Evolutionary conservation across 2,329 filamentous ascomycete species (phyloP).

Genomic region (Pseudocercospora ulei): DNA sequence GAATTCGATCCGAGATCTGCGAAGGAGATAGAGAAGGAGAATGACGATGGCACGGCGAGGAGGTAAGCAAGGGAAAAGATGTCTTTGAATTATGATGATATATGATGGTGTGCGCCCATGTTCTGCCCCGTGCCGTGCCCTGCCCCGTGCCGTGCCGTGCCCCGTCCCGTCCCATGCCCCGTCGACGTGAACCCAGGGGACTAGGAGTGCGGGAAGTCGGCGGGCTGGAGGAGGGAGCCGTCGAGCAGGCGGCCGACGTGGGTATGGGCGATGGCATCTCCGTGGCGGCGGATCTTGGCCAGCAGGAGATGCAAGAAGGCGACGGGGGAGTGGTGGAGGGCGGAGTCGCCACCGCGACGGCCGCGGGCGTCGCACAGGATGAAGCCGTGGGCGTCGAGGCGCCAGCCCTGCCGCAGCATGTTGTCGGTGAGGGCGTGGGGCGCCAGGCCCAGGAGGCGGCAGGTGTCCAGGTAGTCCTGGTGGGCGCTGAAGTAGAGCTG

Average conservation of each 20-base stretch:
- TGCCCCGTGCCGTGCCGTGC: no score
- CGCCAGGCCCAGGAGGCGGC: slow-evolving; percentile 45
- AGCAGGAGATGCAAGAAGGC: slow-evolving; percentile 22
- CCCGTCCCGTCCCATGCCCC: no score
- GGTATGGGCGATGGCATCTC: slow-evolving; percentile 22
- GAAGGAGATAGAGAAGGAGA: no score
- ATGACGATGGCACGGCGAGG: no score
- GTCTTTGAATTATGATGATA: no score
- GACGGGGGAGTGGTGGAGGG: slow-evolving; percentile 19
- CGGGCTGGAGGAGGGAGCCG: slow-evolving; percentile 15
- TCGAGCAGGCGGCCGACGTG: slow-evolving; percentile 25
- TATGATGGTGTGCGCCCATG: no score
- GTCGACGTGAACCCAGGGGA: no score
- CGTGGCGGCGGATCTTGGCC: slow-evolving; percentile 21
- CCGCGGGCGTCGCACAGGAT: no score
- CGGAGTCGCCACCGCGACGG: slow-evolving; percentile 8
- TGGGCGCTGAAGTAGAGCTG: slow-evolving; percentile 53
- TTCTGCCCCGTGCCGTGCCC: no score
- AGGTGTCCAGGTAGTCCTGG: slow-evolving; percentile 47
- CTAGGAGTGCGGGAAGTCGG: no score
- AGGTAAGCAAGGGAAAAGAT: no score
- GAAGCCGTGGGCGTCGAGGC: slow-evolving; percentile 23
- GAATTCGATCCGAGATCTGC: no score
- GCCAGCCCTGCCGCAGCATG: slow-evolving; percentile 14
- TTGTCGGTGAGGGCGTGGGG: background rate